Conservation (phyloP, 768 basidiomycete species). For the Panaeolus cyanescens region DNA sequence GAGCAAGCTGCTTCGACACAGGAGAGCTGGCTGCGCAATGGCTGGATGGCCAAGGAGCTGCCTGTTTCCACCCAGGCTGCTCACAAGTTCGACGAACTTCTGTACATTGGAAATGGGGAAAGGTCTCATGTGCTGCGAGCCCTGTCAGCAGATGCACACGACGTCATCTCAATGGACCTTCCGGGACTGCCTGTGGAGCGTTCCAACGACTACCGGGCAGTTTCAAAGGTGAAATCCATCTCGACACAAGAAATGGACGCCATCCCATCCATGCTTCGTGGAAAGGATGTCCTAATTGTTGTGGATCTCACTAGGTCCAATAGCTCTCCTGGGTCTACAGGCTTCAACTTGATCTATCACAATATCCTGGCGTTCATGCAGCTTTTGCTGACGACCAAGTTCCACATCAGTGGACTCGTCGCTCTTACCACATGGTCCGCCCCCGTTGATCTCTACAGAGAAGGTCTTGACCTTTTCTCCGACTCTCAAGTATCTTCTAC, state of each 20-base stretch:
- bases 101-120: conserved; percentile 22
- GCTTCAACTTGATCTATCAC: conserved; percentile 16
- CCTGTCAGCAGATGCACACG: conserved; percentile 17
- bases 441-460: conserved; percentile 22
- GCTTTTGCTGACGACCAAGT: conserved; percentile 15
- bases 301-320: conserved; percentile 21
- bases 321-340: conserved; percentile 16
- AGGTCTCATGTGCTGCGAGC: conserved; percentile 14
- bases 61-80: conserved; percentile 5
- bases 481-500: conserved; percentile 15
- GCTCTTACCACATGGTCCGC: conserved; percentile 23
- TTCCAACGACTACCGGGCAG: background rate
- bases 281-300: conserved; percentile 21
- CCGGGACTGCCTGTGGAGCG: conserved; percentile 7
- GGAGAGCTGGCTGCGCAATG: conserved; percentile 21
- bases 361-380: conserved; percentile 24
- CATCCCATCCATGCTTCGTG: conserved; percentile 14
- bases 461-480: conserved; percentile 22
- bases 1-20: conserved; percentile 9
- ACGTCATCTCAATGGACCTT: conserved; percentile 14
- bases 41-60: conserved; percentile 19
- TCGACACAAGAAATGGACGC: conserved; percentile 9
- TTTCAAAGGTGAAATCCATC: conserved; percentile 12
- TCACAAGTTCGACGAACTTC: conserved; percentile 21
- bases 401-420: conserved; percentile 18